These are phyloP conservation scores for Coniella vitis DNA, from an alignment of 2,329 filamentous ascomycete genomes.

Conservation along the genomic window DNA sequence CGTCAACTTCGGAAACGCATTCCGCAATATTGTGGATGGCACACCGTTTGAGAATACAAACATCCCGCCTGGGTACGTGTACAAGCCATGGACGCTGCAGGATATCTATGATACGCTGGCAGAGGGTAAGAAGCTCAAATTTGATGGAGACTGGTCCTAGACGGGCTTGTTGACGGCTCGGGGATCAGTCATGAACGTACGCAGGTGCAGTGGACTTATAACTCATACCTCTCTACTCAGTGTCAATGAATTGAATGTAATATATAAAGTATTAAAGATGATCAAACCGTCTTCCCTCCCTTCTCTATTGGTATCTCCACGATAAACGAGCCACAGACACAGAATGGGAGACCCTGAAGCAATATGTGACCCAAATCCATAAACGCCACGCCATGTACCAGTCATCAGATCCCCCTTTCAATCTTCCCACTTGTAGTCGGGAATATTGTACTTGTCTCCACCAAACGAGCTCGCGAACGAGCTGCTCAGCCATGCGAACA, in stretches of 20 bases:
- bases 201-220: too few species aligned
- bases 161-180: not conserved
- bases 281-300: too few species aligned
- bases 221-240: too few species aligned
- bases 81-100: conserved; percentile 1
- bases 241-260: too few species aligned
- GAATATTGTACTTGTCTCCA: conserved; percentile 27
- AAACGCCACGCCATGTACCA: too few species aligned
- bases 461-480: conserved; percentile 27
- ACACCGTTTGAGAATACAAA: conserved; percentile 7
- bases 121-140: conserved; percentile 3
- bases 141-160: conserved; percentile 11
- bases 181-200: too few species aligned
- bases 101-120: conserved; percentile 1
- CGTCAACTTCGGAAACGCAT: conserved; percentile 6
- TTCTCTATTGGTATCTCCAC: too few species aligned
- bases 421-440: conserved; percentile 28
- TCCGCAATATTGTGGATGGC: conserved; percentile 1
- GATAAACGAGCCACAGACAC: too few species aligned
- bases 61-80: not conserved
- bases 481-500: conserved; percentile 26
- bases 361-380: too few species aligned
- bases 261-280: too few species aligned
- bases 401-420: not conserved
- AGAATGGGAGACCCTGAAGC: too few species aligned